phyloP scores from a whole-genome alignment of 2,329 filamentous ascomycete species.

The Stromatinia cepivora region DNA sequence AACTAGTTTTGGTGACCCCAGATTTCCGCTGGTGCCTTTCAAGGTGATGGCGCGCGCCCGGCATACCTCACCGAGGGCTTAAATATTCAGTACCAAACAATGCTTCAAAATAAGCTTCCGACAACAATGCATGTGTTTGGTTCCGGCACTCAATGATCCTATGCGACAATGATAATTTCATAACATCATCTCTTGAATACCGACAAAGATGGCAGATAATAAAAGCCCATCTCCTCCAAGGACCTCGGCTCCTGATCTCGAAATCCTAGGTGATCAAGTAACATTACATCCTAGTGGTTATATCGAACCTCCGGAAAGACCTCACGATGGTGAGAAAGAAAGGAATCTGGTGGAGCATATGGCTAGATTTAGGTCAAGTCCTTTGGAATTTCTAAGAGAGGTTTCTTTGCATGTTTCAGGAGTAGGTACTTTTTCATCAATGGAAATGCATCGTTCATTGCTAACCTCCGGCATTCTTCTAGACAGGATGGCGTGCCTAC shows the following conservation, averaged over 20 bases:
- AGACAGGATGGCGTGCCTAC: conserved; percentile 90
- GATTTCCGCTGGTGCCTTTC: conserved; percentile 4
- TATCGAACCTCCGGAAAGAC: conserved; percentile 50
- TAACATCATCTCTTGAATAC: not conserved
- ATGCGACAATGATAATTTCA: conserved; percentile 15
- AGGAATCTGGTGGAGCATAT: conserved; percentile 77
- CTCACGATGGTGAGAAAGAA: conserved; percentile 57
- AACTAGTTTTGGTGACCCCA: conserved; percentile 17
- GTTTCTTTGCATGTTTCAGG: conserved; percentile 91
- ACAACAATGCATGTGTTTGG: not conserved
- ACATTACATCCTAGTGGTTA: conserved; percentile 74
- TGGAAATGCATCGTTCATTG: not conserved
- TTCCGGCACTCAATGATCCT: not conserved
- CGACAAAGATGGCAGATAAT: conserved; percentile 41
- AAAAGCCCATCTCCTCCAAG: conserved; percentile 36
- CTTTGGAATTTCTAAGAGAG: conserved; percentile 82
- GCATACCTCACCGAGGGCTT: conserved; percentile 17
- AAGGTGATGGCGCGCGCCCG: conserved; percentile 1
- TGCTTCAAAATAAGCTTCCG: not conserved
- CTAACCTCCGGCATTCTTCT: not conserved
- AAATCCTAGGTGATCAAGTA: conserved; percentile 72
- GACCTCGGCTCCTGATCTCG: conserved; percentile 69
- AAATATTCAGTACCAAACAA: conserved; percentile 6
- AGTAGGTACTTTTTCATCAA: conserved; percentile 13
- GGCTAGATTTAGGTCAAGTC: conserved; percentile 76